phyloP scores from a whole-genome alignment of 495 filamentous ascomycete species.

The Penicillium flavigenum region DNA sequence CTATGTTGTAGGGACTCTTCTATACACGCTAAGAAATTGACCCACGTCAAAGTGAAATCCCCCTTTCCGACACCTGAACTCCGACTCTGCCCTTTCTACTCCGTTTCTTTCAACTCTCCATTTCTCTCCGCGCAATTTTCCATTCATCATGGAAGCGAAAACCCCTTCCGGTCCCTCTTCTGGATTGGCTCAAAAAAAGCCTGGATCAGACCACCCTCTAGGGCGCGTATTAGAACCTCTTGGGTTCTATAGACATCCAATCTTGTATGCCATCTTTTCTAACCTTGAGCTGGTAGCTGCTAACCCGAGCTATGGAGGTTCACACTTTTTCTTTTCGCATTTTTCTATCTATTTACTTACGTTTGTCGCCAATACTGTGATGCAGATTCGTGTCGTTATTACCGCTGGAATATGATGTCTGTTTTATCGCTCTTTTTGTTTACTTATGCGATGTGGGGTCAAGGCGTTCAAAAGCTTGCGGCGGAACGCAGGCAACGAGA shows the following conservation, averaged over 20 bases:
- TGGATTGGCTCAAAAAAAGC: neutral
- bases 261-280: neutral
- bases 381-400: conserved; percentile 12
- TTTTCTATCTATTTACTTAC: conserved; percentile 9
- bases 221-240: conserved; percentile 1
- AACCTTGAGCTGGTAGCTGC: conserved; percentile 1
- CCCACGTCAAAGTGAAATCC: too few relatives aligned
- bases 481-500: conserved; percentile 3
- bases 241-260: conserved; percentile 8
- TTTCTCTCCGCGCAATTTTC: neutral
- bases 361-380: conserved; percentile 11
- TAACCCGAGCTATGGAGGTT: conserved; percentile 9
- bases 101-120: neutral
- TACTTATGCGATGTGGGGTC: conserved; percentile 8
- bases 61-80: neutral
- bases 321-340: conserved; percentile 3
- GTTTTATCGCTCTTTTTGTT: conserved; percentile 1
- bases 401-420: conserved; percentile 7
- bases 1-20: too few relatives aligned
- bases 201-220: conserved; percentile 1
- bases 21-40: too few relatives aligned
- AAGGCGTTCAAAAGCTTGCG: conserved; percentile 4
- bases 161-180: neutral
- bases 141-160: conserved; percentile 1
- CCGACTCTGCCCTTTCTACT: neutral